Base-by-base conservation (phyloP, 108 stramenopile genomes). In the Cyclostephanos invisitatus region DNA sequence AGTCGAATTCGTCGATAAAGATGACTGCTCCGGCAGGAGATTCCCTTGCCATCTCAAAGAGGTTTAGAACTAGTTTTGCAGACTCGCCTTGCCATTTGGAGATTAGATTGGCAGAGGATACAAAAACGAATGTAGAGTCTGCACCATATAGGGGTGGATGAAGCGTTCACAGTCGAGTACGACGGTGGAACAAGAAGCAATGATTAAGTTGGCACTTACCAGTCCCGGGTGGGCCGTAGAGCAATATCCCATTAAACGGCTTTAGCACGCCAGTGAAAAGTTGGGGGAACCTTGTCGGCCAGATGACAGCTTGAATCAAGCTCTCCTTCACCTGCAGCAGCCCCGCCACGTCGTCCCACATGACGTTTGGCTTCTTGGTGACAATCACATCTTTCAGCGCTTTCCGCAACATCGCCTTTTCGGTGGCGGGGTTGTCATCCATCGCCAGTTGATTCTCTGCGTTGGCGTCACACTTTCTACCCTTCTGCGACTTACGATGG, bases 61-160 rank as follows among this genome's bases (percentile, higher is more conserved):
- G 85, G 70, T 96, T 96, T 20, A 96, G 85, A 47, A 99, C 98
- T 20, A 99, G 84, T 35, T 94, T 88, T 83, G 99, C 98, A 8
- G 85, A 86, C 84, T 99, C 99, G 59, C 99, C 99, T 82, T 99
- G 98, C 98, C 98, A 99, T 70, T 99, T 99, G 68, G 87, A 88
- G 53, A 99, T 94, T 18, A 99, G 83, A 80, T 98, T 98, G 18
- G 97, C 87, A 35, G 97, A 96, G 37, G 96, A 96, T 15, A 99
- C 95, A 28, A 94, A 89, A 70, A 99, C 98, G 82, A 99, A 99
- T 11, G 93, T 93, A 12, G 93, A 88, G 73, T 99, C 97, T 2
- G 98, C 22, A 49, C 9, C n/a, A n/a, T n/a, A n/a, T n/a, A n/a
- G n/a, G n/a, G n/a, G n/a, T n/a, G n/a, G n/a, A n/a, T n/a, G n/a